Conservation (phyloP, 2,329 filamentous ascomycete genomes). For the Pseudocercospora fijiensis region DNA sequence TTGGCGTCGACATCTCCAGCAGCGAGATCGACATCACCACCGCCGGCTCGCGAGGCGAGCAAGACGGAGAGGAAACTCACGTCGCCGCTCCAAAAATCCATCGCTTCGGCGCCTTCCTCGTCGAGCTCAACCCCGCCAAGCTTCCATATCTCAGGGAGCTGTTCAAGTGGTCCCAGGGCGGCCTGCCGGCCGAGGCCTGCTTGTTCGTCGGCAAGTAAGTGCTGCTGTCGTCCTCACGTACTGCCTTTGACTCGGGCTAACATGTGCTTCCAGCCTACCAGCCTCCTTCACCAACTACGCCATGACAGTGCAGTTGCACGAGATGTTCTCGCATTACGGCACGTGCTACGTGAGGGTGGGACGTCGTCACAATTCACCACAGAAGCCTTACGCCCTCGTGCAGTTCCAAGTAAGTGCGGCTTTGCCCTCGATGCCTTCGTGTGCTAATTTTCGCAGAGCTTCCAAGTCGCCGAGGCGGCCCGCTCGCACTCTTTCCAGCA, state of each 20-base stretch:
- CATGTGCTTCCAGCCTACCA: neutral
- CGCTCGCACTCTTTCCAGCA: neutral
- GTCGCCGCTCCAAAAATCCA: neutral
- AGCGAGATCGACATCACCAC: neutral
- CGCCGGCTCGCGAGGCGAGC: neutral
- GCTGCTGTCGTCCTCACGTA: neutral
- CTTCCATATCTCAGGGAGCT: neutral
- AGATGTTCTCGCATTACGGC: neutral
- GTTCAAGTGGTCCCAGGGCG: neutral
- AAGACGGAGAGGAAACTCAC: neutral
- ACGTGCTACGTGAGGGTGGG: neutral
- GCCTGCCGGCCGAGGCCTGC: neutral
- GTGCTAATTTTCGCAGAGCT: neutral
- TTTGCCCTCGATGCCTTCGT: neutral
- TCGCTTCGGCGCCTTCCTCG: neutral
- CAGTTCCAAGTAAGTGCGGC: neutral
- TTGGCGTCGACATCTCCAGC: neutral
- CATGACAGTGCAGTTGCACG: neutral
- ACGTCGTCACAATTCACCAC: neutral
- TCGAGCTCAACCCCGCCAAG: neutral
- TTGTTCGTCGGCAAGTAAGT: neutral
- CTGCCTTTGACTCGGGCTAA: neutral
- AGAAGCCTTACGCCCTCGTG: neutral
- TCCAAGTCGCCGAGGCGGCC: neutral
- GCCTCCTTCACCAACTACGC: neutral